These are phyloP conservation scores for Pseudogymnoascus sp. DNA, from an alignment of 2,329 filamentous ascomycete species.

Conservation along the genomic window DNA sequence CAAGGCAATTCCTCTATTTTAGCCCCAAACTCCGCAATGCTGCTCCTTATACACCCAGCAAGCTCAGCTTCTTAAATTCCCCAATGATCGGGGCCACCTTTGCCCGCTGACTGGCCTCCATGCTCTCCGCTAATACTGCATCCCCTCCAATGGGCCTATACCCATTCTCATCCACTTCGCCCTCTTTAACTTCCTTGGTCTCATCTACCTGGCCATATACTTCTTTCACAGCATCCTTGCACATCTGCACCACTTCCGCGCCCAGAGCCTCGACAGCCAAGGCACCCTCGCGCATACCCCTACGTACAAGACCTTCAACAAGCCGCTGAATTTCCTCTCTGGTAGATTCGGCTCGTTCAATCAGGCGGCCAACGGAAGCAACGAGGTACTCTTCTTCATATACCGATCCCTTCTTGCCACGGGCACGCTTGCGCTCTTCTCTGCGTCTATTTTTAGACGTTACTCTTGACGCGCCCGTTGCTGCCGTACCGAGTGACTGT, in stretches of 20 bases:
- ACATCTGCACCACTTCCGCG: constrained; percentile 64
- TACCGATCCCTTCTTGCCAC: constrained; percentile 91
- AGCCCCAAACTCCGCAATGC: constrained; percentile 10
- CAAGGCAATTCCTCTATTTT: constrained; percentile 5
- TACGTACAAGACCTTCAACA: constrained; percentile 65
- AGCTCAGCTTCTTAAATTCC: constrained; percentile 36
- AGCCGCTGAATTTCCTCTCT: constrained; percentile 65
- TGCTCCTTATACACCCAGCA: constrained; percentile 26
- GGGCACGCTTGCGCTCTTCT: constrained; percentile 89
- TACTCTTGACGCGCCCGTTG: constrained; percentile 64
- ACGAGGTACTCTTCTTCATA: constrained; percentile 98
- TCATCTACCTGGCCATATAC: constrained; percentile 47
- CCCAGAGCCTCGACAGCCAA: constrained; percentile 66
- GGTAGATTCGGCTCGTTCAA: constrained; percentile 69
- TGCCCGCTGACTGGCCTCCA: constrained; percentile 23
- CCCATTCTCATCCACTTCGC: constrained; percentile 23
- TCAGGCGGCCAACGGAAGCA: constrained; percentile 72
- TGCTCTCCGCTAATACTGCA: constrained; percentile 28
- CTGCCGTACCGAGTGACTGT: constrained; percentile 55
- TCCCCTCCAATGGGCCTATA: constrained; percentile 27
- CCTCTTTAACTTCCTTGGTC: constrained; percentile 20
- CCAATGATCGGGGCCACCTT: constrained; percentile 27
- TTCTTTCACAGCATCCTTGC: constrained; percentile 56
- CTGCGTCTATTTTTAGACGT: constrained; percentile 80
- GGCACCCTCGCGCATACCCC: constrained; percentile 82